Percentiles rank a stretch among this genome's conserved stretches.
phyloP scores from a whole-genome alignment of 75 land plant genomes.

The Isoetes taiwanensis region DNA sequence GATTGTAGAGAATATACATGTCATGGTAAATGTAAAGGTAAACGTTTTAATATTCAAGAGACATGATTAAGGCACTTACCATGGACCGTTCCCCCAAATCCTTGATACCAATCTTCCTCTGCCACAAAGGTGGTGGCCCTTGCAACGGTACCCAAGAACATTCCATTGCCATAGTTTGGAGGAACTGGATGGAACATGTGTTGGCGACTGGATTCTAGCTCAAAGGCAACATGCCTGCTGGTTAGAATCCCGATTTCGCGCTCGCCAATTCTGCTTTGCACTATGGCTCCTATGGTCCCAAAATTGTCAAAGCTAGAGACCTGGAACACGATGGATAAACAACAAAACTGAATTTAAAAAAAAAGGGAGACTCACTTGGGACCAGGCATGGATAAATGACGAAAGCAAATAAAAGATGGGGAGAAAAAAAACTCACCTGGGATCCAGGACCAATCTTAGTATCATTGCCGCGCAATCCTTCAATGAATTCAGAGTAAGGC shows the following conservation, averaged over 20 bases:
- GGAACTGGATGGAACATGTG: slow-evolving; percentile 2
- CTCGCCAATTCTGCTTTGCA: not conserved
- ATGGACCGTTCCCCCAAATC: not conserved
- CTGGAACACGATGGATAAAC: too few relatives aligned
- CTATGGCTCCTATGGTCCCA: not conserved
- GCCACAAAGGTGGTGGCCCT: not conserved
- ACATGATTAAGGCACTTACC: not conserved
- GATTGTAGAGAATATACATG: not conserved
- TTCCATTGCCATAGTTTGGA: not conserved
- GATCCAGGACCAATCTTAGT: too few relatives aligned
- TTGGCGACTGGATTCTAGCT: not conserved
- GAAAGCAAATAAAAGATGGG: too few relatives aligned
- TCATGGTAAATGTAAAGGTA: not conserved
- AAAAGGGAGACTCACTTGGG: too few relatives aligned
- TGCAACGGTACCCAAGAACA: not conserved
- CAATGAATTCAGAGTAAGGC: too few relatives aligned
- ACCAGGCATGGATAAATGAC: too few relatives aligned
- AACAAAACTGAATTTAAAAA: too few relatives aligned
- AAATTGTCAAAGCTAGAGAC: not conserved
- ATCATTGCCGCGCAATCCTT: too few relatives aligned
- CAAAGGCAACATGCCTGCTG: slow-evolving; percentile 1
- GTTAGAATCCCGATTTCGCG: not conserved
- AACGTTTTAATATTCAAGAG: not conserved
- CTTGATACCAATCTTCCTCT: not conserved
- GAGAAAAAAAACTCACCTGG: too few relatives aligned